Evolutionary conservation across 495 filamentous ascomycete species (phyloP).

Genomic region (Barbatosphaeria neglecta): DNA sequence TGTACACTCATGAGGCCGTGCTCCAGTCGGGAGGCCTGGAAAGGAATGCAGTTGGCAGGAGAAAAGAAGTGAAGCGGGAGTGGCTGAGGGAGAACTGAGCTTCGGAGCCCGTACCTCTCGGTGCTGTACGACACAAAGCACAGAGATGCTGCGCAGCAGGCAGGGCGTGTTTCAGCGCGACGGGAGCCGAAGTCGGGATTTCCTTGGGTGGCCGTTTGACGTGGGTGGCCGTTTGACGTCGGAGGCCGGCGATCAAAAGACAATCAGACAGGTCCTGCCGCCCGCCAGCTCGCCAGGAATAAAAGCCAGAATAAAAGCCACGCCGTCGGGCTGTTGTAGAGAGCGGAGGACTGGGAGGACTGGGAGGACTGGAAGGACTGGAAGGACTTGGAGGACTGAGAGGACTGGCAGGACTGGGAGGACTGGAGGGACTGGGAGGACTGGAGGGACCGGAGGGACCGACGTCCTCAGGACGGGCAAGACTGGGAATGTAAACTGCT

Average conservation of each 20-base stretch:
- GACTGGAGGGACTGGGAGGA: too few relatives aligned
- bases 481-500: too few relatives aligned
- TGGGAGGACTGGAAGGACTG: too few relatives aligned
- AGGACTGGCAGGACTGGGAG: too few relatives aligned
- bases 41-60: not conserved
- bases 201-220: not conserved
- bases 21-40: conserved; percentile 1
- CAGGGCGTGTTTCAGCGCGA: conserved; percentile 21
- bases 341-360: not conserved
- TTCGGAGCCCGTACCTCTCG: conserved; percentile 2
- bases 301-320: too few relatives aligned
- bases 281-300: conserved; percentile 3
- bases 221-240: conserved; percentile 15
- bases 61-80: not conserved
- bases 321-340: not conserved
- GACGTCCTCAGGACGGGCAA: too few relatives aligned
- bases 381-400: too few relatives aligned
- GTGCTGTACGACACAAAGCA: conserved; percentile 9
- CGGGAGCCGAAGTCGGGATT: conserved; percentile 10
- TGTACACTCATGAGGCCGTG: too few relatives aligned
- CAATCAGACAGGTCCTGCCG: conserved; percentile 23
- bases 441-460: too few relatives aligned
- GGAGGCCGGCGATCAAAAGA: conserved; percentile 28
- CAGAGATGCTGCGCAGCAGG: conserved; percentile 7
- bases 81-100: conserved; percentile 3